phyloP scores from a whole-genome alignment of 2,329 filamentous ascomycete species.

The Xylariaceae sp. region DNA sequence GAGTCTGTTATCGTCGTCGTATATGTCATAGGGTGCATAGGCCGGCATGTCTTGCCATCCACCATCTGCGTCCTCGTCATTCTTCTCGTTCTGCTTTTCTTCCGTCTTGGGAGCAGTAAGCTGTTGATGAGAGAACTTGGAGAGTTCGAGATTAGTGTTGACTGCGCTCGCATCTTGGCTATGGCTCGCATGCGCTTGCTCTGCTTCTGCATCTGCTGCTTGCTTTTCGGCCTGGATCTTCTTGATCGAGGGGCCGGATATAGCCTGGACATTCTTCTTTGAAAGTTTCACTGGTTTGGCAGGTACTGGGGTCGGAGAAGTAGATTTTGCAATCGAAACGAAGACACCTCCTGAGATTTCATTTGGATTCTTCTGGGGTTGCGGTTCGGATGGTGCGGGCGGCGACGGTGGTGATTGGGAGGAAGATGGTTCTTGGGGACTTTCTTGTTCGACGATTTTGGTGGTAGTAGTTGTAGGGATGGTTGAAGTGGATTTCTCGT shows the following conservation, averaged over 20 bases:
- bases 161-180: conserved; percentile 38
- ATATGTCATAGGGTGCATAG: conserved; percentile 87
- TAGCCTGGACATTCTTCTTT: conserved; percentile 24
- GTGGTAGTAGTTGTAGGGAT: conserved; percentile 5
- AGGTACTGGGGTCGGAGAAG: conserved; percentile 4
- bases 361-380: conserved; percentile 17
- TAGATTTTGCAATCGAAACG: conserved; percentile 9
- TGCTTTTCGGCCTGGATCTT: conserved; percentile 30
- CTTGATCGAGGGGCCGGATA: conserved; percentile 31
- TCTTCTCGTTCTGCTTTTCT: conserved; percentile 37
- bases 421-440: conserved; percentile 36
- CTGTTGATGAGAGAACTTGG: conserved; percentile 90
- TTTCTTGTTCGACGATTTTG: conserved; percentile 37
- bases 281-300: conserved; percentile 20
- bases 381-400: conserved; percentile 11
- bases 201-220: conserved; percentile 23
- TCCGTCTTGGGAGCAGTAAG: conserved; percentile 54
- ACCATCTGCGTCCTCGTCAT: conserved; percentile 48
- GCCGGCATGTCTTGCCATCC: conserved; percentile 94
- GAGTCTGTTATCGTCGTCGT: conserved; percentile 86
- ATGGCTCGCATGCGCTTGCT: conserved; percentile 27
- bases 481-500: conserved; percentile 18
- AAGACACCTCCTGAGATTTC: conserved; percentile 1
- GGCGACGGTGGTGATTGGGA: conserved; percentile 30
- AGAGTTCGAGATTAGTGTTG: conserved; percentile 42